phyloP scores from a whole-genome alignment of 2,329 filamentous ascomycete species.

The Penicillium crustosum region DNA sequence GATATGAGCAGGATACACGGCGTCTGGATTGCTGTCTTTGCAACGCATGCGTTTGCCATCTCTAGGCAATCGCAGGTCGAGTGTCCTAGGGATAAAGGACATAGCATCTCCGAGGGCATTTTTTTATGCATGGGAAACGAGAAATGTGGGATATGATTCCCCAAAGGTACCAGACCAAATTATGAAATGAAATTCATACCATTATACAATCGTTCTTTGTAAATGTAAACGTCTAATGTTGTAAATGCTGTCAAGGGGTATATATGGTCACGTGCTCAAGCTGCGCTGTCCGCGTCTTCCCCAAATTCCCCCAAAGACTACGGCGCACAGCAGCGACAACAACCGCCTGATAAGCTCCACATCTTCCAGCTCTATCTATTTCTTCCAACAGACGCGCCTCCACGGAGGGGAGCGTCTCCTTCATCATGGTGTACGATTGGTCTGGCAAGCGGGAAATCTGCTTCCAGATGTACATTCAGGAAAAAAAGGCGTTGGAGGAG shows the following conservation, averaged over 20 bases:
- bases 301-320: slow-evolving; percentile 23
- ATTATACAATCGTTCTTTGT: background rate
- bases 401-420: slow-evolving; percentile 27
- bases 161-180: background rate
- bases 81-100: background rate
- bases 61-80: slow-evolving; percentile 10
- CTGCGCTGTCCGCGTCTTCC: slow-evolving; percentile 24
- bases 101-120: slow-evolving; percentile 3
- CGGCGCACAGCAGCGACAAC: slow-evolving; percentile 39
- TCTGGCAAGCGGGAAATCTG: slow-evolving; percentile 65
- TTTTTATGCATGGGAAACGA: slow-evolving; percentile 12
- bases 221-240: background rate
- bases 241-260: background rate
- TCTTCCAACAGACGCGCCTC: slow-evolving; percentile 27
- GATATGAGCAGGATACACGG: slow-evolving; percentile 8
- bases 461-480: slow-evolving; percentile 72
- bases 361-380: slow-evolving; percentile 11
- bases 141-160: slow-evolving; percentile 6
- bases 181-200: slow-evolving; percentile 6
- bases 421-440: slow-evolving; percentile 61
- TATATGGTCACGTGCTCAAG: slow-evolving; percentile 18
- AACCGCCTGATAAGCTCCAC: slow-evolving; percentile 31
- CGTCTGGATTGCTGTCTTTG: slow-evolving; percentile 8
- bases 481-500: slow-evolving; percentile 70
- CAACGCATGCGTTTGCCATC: slow-evolving; percentile 1